Conservation (phyloP, 192 early-diverging fungal genomes). For the Helicostylum pulchrum region DNA sequence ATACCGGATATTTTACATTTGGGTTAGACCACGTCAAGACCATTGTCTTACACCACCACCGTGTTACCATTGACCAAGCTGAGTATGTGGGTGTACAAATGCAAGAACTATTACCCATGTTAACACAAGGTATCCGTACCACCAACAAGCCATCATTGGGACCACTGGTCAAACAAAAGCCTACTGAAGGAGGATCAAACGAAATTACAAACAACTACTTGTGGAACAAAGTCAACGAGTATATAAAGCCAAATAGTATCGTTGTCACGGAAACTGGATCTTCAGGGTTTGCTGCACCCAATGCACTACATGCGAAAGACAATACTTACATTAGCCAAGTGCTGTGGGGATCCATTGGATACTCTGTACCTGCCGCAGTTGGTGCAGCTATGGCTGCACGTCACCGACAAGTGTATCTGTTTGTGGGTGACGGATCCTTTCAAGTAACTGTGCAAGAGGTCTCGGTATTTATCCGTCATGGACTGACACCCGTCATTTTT, state of each 20-base stretch:
- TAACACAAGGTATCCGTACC: constrained; percentile 4
- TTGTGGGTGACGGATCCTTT: constrained; percentile 52
- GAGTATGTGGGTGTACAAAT: constrained; percentile 39
- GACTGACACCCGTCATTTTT: constrained; percentile 46
- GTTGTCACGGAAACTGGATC: constrained; percentile 48
- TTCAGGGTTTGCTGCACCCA: constrained; percentile 37
- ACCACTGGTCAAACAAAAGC: neutral
- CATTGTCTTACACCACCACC: constrained; percentile 39
- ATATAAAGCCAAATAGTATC: constrained; percentile 26
- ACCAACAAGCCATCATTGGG: neutral
- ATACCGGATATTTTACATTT: constrained; percentile 49
- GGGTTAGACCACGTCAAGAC: constrained; percentile 29
- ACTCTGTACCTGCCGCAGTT: constrained; percentile 37
- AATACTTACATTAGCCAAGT: constrained; percentile 41
- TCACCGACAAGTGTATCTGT: constrained; percentile 38
- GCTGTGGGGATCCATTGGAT: constrained; percentile 33
- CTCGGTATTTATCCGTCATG: constrained; percentile 47
- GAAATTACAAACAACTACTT: constrained; percentile 41
- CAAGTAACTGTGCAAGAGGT: constrained; percentile 48
- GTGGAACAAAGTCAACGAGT: constrained; percentile 38
- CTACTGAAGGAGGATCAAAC: constrained; percentile 2
- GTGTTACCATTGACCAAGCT: constrained; percentile 32
- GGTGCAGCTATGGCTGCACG: constrained; percentile 43
- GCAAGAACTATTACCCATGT: constrained; percentile 30
- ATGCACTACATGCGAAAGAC: constrained; percentile 34